These are phyloP conservation scores for Zygosaccharomyces pseudobailii DNA, from an alignment of 1,139 yeast species.

Conservation along the genomic window DNA sequence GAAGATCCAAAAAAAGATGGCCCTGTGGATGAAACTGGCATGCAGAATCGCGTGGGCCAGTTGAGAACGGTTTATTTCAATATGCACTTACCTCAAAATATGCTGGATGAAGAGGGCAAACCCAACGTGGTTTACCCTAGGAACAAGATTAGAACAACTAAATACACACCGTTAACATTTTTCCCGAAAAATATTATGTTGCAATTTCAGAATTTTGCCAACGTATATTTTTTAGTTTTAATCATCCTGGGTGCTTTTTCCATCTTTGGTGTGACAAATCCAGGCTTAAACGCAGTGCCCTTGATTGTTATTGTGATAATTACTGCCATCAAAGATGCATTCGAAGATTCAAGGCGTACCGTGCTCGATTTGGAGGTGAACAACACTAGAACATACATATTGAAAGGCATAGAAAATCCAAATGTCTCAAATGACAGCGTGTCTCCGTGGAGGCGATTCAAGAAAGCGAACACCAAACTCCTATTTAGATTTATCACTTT, in stretches of 20 bases:
- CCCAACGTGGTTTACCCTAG: slow-evolving; percentile 62
- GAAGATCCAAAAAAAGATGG: slow-evolving; percentile 26
- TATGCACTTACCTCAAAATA: slow-evolving; percentile 58
- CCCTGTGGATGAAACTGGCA: slow-evolving; percentile 25
- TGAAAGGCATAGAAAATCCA: slow-evolving; percentile 64
- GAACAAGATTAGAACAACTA: slow-evolving; percentile 92
- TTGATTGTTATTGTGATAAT: slow-evolving; percentile 83
- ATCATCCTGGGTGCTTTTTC: slow-evolving; percentile 82
- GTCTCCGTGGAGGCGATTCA: slow-evolving; percentile 57
- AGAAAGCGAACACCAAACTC: slow-evolving; percentile 45
- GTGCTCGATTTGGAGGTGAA: slow-evolving; percentile 78
- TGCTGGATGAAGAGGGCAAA: slow-evolving; percentile 56
- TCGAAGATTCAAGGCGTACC: slow-evolving; percentile 88
- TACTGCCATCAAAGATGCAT: slow-evolving; percentile 88
- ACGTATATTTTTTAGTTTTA: slow-evolving; percentile 74
- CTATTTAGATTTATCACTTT: slow-evolving; percentile 30
- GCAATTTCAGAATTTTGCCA: slow-evolving; percentile 89
- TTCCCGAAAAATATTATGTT: slow-evolving; percentile 74
- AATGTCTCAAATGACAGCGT: slow-evolving; percentile 66
- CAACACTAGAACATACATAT: slow-evolving; percentile 76
- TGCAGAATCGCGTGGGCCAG: slow-evolving; percentile 31
- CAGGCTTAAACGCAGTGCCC: slow-evolving; percentile 90
- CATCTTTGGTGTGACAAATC: slow-evolving; percentile 86
- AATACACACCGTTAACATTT: slow-evolving; percentile 86
- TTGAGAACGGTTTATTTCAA: slow-evolving; percentile 62